phyloP scores from a whole-genome alignment of 139 green algal genomes.

The Chlamydomonas sp. region DNA sequence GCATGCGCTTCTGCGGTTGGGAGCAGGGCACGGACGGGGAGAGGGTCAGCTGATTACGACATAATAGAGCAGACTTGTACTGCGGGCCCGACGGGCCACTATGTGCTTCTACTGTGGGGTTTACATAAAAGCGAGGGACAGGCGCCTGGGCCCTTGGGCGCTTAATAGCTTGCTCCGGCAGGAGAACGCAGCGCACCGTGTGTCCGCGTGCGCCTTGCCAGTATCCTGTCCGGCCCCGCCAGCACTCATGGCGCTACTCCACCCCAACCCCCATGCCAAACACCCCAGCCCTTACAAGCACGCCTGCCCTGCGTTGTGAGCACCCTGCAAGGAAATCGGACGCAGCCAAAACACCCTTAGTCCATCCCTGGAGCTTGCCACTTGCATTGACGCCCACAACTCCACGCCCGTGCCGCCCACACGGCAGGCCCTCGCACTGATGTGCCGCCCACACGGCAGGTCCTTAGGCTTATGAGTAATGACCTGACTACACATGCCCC shows the following conservation, averaged over 20 bases:
- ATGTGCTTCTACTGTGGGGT: neutral
- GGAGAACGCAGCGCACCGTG: too few species aligned
- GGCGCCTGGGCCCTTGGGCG: too few species aligned
- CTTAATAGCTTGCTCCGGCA: too few species aligned
- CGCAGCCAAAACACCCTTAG: neutral
- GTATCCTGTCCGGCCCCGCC: too few species aligned
- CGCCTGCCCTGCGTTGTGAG: too few species aligned
- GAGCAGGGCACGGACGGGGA: neutral
- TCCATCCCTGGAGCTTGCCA: neutral
- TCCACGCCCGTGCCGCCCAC: neutral
- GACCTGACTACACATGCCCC: neutral
- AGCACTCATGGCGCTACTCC: too few species aligned
- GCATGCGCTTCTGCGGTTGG: slow-evolving; percentile 10
- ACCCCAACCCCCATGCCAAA: too few species aligned
- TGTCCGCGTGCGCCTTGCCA: too few species aligned
- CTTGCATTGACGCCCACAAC: neutral
- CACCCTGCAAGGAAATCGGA: neutral
- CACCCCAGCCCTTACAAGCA: too few species aligned
- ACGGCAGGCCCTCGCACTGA: neutral
- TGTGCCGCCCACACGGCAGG: neutral
- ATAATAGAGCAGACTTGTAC: too few species aligned
- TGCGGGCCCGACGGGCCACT: too few species aligned
- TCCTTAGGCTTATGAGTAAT: neutral
- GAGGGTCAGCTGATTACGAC: neutral
- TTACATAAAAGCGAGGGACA: neutral